Evolutionary conservation across 495 filamentous ascomycete species (phyloP).

Genomic region (Chaetomium cochliodes): DNA sequence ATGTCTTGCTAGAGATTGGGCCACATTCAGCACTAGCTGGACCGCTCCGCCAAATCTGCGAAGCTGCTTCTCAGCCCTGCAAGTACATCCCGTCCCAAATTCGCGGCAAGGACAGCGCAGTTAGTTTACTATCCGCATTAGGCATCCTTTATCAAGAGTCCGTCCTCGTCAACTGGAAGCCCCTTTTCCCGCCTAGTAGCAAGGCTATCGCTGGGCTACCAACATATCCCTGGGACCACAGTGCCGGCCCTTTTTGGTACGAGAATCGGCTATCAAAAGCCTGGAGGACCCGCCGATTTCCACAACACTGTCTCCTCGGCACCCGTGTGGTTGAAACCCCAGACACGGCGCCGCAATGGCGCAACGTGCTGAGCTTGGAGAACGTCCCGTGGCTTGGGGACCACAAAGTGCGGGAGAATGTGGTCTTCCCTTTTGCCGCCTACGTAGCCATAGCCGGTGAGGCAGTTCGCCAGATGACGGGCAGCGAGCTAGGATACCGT

Average conservation of each 20-base stretch:
- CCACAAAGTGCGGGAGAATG: conserved; percentile 38
- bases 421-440: conserved; percentile 47
- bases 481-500: conserved; percentile 33
- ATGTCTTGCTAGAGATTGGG: neutral
- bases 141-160: conserved; percentile 40
- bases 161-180: conserved; percentile 24
- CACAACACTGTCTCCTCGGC: conserved; percentile 47
- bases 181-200: conserved; percentile 20
- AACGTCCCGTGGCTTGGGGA: conserved; percentile 49
- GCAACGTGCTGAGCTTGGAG: conserved; percentile 38
- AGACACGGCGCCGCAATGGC: conserved; percentile 39
- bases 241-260: conserved; percentile 38
- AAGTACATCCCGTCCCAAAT: conserved; percentile 34
- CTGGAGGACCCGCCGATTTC: conserved; percentile 40
- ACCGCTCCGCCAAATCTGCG: neutral
- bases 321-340: conserved; percentile 37
- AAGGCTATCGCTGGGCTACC: conserved; percentile 31
- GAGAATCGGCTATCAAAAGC: conserved; percentile 43
- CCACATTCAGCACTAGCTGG: neutral
- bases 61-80: neutral
- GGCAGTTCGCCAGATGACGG: conserved; percentile 39
- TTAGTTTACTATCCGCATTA: conserved; percentile 29
- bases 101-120: conserved; percentile 28
- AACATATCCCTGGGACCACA: conserved; percentile 44
- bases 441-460: conserved; percentile 46